A percentile compares a stretch with the other conserved stretches of the same genome.
phyloP scores from a whole-genome alignment of 345 rosid genomes.

The Salix udensis region DNA sequence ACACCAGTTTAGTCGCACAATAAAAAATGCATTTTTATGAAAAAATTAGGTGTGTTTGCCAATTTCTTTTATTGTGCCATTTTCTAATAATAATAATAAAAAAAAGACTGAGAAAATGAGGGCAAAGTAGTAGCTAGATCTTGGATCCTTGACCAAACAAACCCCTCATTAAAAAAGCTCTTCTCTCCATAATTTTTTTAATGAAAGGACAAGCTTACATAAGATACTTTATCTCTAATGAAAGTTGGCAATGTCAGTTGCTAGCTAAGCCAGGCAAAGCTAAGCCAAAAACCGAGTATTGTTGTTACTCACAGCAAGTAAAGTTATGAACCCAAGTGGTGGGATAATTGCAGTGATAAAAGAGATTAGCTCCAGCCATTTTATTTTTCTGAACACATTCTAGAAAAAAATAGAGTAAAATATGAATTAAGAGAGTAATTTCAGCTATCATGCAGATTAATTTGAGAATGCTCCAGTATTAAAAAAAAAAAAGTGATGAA shows the following conservation, averaged over 20 bases:
- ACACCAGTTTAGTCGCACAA: no score
- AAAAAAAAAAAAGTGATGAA: not conserved
- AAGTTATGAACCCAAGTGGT: not conserved
- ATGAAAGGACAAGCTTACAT: conserved; percentile 19
- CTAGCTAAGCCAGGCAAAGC: conserved; percentile 21
- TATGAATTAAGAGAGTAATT: not conserved
- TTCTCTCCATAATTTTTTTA: conserved; percentile 30
- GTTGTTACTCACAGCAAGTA: not conserved
- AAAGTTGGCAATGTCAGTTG: conserved; percentile 59
- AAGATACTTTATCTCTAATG: conserved; percentile 18
- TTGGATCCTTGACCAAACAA: conserved; percentile 50
- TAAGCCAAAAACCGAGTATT: not conserved
- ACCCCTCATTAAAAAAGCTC: conserved; percentile 42
- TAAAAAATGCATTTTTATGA: no score
- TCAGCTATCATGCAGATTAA: not conserved
- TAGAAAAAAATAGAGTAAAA: no score
- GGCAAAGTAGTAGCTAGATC: conserved; percentile 24
- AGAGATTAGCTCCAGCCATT: no score
- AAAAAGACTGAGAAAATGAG: conserved; percentile 20
- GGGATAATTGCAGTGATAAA: no score
- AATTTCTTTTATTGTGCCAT: no score
- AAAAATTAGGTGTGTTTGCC: no score
- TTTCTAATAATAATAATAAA: no score
- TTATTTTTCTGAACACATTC: no score
- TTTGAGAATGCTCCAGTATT: not conserved